Conservation (phyloP, 2,329 filamentous ascomycete genomes). For the Colletotrichum tabaci region DNA sequence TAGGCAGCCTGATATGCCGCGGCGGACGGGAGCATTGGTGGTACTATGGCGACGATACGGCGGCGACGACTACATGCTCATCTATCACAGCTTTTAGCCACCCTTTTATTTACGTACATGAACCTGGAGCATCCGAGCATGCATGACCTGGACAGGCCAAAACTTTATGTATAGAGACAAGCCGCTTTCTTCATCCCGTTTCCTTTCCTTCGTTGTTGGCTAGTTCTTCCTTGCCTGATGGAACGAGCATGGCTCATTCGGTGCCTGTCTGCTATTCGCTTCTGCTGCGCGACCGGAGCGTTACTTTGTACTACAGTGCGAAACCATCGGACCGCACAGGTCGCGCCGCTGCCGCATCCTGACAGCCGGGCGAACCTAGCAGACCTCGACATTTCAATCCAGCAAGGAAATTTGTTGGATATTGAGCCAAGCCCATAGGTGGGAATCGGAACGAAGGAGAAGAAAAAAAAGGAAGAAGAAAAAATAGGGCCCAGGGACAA, state of each 20-base stretch:
- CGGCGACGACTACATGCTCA: not conserved
- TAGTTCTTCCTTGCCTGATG: not conserved
- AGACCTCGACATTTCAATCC: not conserved
- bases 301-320: conserved; percentile 28
- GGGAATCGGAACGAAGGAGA: conserved; percentile 5
- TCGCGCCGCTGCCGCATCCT: not conserved
- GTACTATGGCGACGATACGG: not conserved
- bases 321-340: not conserved
- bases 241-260: not conserved
- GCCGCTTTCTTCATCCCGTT: not conserved
- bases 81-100: not conserved
- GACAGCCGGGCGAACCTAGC: conserved; percentile 33
- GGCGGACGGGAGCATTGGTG: not conserved
- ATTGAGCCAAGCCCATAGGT: conserved; percentile 12
- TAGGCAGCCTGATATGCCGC: not conserved
- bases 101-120: too few species aligned
- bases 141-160: not conserved
- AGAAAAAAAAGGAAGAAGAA: not conserved
- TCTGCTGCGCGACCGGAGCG: not conserved
- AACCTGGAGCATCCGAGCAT: not conserved
- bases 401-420: conserved; percentile 17
- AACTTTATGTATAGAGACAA: not conserved
- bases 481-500: not conserved
- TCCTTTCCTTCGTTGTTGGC: not conserved
- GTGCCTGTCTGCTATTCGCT: not conserved